Base-by-base conservation (phyloP, 2,329 filamentous ascomycete species). In the Alternaria atra region DNA sequence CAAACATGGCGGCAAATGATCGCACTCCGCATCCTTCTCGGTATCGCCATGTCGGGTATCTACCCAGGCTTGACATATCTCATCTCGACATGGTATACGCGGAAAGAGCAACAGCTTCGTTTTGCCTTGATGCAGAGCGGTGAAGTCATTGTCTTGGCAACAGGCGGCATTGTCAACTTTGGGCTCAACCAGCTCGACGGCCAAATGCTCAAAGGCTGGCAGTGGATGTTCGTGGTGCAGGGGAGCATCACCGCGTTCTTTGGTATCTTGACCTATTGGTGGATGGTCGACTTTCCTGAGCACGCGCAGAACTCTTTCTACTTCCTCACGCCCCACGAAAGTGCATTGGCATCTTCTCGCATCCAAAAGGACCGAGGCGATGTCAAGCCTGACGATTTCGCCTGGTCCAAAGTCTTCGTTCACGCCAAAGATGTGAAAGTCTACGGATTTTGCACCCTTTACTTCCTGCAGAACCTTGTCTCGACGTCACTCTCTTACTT, bases 261-360 rank as follows among this genome's bases (percentile, higher is more conserved):
- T 20, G 88, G 88, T 3, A 68, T 89, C 30, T 59, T 83, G 12
- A 90, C 88, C 0, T 90, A 88, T 69, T 89, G 87, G 82, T 91
- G 89, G 89, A 90, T 91, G 79, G 82, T 90, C 42, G 88, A 90
- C 69, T 91, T 91, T 63, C 89, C 89, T 0, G 89, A 91, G 66
- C 81, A 87, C 27, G 82, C 86, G 1, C 81, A 86, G 53, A 77
- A 77, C 12, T 88, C 85, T 52, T 84, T 87, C 65, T 80, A 73
- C 67, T 91, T 91, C 70, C 80, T 91, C 23, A 84, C 82, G 2
- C 71, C 81, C 7, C 78, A 82, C 17, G 88, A 91, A 72, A 83
- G 85, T 37, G 74, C 79, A n/a, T 70, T 90, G 4, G 87, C 86
- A 2, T 80, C 87, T 2, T 76, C 79, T 5, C 81, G 88, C 6